Percentiles rank a stretch among this genome's conserved stretches.
Evolutionary conservation across 306 rosid species (phyloP).

Genomic region (Quercus glauca): DNA sequence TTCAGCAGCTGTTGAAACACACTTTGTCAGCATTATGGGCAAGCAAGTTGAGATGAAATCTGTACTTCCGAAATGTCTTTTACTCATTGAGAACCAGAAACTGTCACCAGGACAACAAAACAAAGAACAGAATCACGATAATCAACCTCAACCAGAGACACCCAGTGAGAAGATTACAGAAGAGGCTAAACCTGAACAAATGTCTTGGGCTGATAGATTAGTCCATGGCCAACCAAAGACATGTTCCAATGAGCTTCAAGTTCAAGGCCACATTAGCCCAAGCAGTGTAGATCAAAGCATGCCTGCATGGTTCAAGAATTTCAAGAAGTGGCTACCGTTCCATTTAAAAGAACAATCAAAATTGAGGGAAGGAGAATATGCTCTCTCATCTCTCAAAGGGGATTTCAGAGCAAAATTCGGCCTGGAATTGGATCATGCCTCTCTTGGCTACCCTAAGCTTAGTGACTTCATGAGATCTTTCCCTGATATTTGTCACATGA

Average conservation of each 20-base stretch:
- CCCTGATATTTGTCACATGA: slow-evolving; percentile 25
- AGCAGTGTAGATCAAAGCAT: slow-evolving; percentile 1
- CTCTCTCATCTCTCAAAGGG: slow-evolving; percentile 41
- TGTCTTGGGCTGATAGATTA: slow-evolving; percentile 21
- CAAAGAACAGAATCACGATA: background rate
- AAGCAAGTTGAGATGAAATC: slow-evolving; percentile 40
- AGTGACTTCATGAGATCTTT: slow-evolving; percentile 38
- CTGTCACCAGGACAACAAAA: slow-evolving; percentile 9
- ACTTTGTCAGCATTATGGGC: slow-evolving; percentile 22
- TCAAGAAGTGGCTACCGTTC: slow-evolving; percentile 43
- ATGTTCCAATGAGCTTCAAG: slow-evolving; percentile 14
- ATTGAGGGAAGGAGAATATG: slow-evolving; percentile 30
- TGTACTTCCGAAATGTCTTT: slow-evolving; percentile 14
- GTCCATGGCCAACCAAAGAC: slow-evolving; percentile 1
- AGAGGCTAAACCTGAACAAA: slow-evolving; percentile 14
- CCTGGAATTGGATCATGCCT: slow-evolving; percentile 35
- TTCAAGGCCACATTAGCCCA: background rate
- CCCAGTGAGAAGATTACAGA: slow-evolving; percentile 8
- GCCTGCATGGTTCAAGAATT: slow-evolving; percentile 37
- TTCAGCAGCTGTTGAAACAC: slow-evolving; percentile 29
- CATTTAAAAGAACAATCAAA: slow-evolving; percentile 22
- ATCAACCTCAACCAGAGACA: slow-evolving; percentile 7
- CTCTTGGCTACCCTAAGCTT: slow-evolving; percentile 41
- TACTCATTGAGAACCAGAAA: slow-evolving; percentile 8
- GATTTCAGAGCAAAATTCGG: slow-evolving; percentile 36